A percentile compares a stretch with the other conserved stretches of the same genome.
phyloP scores from a whole-genome alignment of 2,329 filamentous ascomycete species.

The Claviceps maximensis region DNA sequence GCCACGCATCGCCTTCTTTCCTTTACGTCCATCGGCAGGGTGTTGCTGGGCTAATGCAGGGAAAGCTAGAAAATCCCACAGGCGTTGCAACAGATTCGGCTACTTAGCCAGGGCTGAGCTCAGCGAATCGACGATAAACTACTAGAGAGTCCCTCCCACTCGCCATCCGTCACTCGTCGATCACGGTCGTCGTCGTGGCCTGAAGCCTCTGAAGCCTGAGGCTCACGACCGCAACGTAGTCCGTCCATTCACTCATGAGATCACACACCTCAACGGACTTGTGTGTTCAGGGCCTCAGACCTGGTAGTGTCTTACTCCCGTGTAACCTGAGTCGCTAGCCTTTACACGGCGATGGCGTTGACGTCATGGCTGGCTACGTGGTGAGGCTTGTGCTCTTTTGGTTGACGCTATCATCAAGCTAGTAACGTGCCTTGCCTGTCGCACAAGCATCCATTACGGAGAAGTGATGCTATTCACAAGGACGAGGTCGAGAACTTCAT shows the following conservation, averaged over 20 bases:
- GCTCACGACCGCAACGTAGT: not conserved
- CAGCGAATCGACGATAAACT: not conserved
- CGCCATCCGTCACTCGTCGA: no score
- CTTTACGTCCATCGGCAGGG: not conserved
- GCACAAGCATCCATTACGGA: not conserved
- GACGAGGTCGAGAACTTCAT: not conserved
- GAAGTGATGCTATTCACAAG: not conserved
- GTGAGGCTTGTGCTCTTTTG: not conserved
- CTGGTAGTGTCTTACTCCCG: not conserved
- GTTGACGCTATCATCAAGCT: not conserved
- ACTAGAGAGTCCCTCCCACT: no score
- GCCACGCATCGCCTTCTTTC: not conserved
- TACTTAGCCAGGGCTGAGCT: not conserved
- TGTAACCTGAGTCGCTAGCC: not conserved
- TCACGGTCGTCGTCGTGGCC: no score
- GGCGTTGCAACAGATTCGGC: not conserved
- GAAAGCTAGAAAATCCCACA: not conserved
- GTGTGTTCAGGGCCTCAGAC: not conserved
- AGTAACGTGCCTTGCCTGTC: not conserved
- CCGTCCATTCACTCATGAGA: not conserved
- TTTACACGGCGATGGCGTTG: not conserved
- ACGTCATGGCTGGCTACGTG: constrained; percentile 1
- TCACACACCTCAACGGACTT: not conserved
- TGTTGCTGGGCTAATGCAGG: not conserved
- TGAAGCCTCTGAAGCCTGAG: not conserved